Evolutionary conservation across 2,329 filamentous ascomycete species (phyloP).

Genomic region (Dothistroma septosporum): DNA sequence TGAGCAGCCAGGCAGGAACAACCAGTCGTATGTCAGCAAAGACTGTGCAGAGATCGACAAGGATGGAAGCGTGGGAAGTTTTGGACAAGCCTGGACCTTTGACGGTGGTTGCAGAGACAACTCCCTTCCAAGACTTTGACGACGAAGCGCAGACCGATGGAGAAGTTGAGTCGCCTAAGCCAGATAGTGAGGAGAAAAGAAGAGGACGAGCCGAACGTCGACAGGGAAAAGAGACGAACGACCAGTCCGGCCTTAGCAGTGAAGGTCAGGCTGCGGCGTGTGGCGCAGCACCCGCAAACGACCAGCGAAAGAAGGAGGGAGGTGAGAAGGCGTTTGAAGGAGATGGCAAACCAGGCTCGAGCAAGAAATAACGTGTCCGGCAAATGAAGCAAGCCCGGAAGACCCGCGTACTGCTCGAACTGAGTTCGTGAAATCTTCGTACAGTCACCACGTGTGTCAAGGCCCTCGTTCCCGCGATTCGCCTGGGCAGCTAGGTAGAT

Average conservation of each 20-base stretch:
- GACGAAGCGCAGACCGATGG: background rate
- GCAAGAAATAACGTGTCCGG: background rate
- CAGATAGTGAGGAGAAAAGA: background rate
- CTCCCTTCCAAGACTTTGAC: background rate
- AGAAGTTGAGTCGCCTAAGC: background rate
- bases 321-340: background rate
- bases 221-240: background rate
- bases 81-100: background rate
- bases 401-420: background rate
- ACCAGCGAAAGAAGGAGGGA: background rate
- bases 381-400: background rate
- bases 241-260: background rate
- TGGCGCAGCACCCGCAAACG: background rate
- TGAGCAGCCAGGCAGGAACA: background rate
- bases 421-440: no score
- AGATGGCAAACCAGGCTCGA: background rate
- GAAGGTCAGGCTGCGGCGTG: background rate
- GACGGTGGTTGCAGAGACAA: background rate
- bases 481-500: no score
- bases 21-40: background rate
- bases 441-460: no score
- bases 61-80: background rate
- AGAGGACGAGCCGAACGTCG: background rate
- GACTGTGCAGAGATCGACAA: background rate
- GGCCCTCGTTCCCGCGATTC: no score